These are phyloP conservation scores for Backusella parvicylindrica DNA, from an alignment of 192 early-diverging fungal species.

Conservation along the genomic window DNA sequence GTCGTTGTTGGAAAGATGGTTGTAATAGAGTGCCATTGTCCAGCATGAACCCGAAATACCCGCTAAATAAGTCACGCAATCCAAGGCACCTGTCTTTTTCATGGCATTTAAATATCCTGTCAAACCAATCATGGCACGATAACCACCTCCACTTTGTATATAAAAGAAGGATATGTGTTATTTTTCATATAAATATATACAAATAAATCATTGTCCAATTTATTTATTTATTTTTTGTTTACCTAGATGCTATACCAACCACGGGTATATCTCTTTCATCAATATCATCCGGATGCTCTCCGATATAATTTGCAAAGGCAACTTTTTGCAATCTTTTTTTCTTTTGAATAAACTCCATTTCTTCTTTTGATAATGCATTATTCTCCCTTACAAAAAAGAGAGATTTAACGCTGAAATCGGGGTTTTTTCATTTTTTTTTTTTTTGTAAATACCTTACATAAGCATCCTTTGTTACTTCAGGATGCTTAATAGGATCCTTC, in stretches of 20 bases:
- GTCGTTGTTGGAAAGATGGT: constrained; percentile 27
- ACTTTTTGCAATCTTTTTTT: constrained; percentile 48
- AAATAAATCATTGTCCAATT: background rate
- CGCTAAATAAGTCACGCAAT: constrained; percentile 70
- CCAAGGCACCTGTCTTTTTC: constrained; percentile 60
- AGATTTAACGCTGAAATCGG: too few species aligned
- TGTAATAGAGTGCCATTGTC: constrained; percentile 52
- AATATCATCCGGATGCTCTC: constrained; percentile 58
- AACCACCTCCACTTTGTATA: constrained; percentile 67
- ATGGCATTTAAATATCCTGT: constrained; percentile 66
- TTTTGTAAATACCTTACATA: background rate
- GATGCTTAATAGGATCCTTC: background rate
- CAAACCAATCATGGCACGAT: constrained; percentile 77
- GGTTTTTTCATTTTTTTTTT: background rate
- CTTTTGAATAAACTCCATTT: constrained; percentile 41
- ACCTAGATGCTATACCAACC: constrained; percentile 66
- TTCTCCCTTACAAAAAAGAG: constrained; percentile 19
- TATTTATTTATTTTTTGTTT: background rate
- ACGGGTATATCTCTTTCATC: constrained; percentile 67
- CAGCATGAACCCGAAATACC: constrained; percentile 66
- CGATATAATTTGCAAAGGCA: constrained; percentile 77
- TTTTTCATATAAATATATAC: background rate
- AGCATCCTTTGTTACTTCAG: constrained; percentile 12
- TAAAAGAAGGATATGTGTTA: background rate
- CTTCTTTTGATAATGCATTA: constrained; percentile 41